phyloP scores from a whole-genome alignment of 2,329 filamentous ascomycete genomes.

The Sporothrix humicola region DNA sequence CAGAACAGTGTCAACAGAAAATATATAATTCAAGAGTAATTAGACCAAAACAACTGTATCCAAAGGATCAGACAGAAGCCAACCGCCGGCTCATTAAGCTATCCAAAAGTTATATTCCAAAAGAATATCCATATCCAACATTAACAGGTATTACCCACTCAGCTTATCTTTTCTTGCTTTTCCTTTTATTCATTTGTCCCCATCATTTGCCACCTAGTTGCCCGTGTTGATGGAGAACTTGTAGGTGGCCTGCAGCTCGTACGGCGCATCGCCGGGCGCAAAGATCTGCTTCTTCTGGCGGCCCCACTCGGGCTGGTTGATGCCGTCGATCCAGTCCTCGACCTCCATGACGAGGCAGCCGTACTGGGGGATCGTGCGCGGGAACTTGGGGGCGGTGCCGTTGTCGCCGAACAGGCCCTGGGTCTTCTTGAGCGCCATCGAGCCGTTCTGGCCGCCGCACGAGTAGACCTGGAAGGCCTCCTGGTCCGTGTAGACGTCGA shows the following conservation, averaged over 20 bases:
- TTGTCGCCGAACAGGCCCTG: conserved; percentile 66
- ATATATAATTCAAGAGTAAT: not conserved
- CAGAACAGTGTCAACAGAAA: not conserved
- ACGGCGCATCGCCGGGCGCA: conserved; percentile 63
- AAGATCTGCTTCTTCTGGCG: conserved; percentile 66
- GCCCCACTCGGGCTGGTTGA: conserved; percentile 90
- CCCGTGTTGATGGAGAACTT: conserved; percentile 59
- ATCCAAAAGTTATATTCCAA: conserved; percentile 18
- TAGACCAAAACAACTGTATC: not conserved
- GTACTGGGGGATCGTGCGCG: conserved; percentile 71
- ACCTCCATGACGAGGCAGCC: conserved; percentile 91
- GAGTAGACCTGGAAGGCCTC: conserved; percentile 87
- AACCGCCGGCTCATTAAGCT: not conserved
- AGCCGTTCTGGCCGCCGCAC: conserved; percentile 78
- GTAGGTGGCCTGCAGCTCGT: conserved; percentile 67
- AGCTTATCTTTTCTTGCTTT: not conserved
- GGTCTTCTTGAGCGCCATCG: conserved; percentile 69
- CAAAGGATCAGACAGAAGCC: not conserved
- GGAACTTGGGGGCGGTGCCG: conserved; percentile 50
- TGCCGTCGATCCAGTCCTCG: conserved; percentile 90
- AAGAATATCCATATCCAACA: not conserved
- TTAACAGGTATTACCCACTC: not conserved
- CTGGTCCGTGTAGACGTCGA: conserved; percentile 84
- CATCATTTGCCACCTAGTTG: not conserved
- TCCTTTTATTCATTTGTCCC: not conserved